Conservation (phyloP, 176 grass and related monocot species). For the Triticum turgidum region DNA sequence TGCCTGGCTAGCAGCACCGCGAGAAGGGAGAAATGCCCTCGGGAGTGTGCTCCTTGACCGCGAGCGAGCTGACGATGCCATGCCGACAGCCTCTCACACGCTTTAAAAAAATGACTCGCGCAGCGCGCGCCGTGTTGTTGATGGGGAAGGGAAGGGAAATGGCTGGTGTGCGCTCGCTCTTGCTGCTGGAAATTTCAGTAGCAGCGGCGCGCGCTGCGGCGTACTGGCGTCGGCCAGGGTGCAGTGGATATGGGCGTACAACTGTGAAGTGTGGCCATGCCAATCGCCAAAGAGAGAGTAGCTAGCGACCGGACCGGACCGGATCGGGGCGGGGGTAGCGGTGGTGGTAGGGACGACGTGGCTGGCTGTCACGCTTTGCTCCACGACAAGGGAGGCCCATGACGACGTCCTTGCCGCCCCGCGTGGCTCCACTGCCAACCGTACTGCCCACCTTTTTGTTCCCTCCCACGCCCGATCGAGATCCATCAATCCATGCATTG, state of each 20-base stretch:
- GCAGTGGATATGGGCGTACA: neutral
- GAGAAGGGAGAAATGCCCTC: neutral
- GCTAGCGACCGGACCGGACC: neutral
- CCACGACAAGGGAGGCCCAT: conserved; percentile 15
- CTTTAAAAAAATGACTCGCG: neutral
- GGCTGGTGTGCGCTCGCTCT: neutral
- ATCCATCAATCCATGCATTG: neutral
- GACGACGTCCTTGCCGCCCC: neutral
- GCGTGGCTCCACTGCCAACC: conserved; percentile 17
- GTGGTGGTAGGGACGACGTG: neutral
- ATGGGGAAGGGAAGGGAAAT: neutral
- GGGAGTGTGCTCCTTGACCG: too few relatives aligned
- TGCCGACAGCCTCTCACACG: neutral
- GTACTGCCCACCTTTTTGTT: conserved; percentile 10
- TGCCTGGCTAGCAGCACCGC: neutral
- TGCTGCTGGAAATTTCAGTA: too few relatives aligned
- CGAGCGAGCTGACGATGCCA: neutral
- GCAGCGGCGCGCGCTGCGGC: neutral
- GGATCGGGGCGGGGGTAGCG: neutral
- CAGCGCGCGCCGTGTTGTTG: neutral
- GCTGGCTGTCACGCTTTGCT: conserved; percentile 2
- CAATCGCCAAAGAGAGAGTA: neutral
- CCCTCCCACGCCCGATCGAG: neutral
- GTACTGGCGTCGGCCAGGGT: neutral
- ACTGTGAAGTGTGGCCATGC: neutral